Base-by-base conservation (phyloP, 2,329 filamentous ascomycete genomes). In the Fusarium fujikuroi region DNA sequence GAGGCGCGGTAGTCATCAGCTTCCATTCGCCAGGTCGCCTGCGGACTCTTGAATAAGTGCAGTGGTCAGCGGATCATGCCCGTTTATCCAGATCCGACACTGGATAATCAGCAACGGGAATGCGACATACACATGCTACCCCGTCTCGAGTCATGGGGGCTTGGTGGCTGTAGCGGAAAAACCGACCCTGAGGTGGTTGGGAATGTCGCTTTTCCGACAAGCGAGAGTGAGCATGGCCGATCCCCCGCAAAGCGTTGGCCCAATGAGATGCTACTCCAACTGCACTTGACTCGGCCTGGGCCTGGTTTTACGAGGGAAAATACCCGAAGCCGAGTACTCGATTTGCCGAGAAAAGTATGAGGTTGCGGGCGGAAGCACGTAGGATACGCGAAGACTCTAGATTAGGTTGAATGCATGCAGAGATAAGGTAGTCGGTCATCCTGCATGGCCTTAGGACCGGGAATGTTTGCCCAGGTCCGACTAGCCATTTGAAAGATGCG, bases 171-270 rank as follows among this genome's bases (percentile, higher is more conserved):
- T 25, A 7, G 9, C 53, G 60, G 69, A 60, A 72, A 73, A 73
- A 46, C 11, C 9, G 19, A 2, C 25, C 10, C 6, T 8, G 36
- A 34, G 42, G 59, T 39, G 65, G 66, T 43, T 23, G 40, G 42
- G 16, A 19, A 23, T 12, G 21, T 21, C 7, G 4, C 50, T 72
- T 72, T 58, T 72, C 69, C 69, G 69, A 64, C 12, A 36, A 25
- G 19, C 18, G 18, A 58, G 19, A 10, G 28, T 30, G 25, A 34
- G 19, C 42, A 21, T 54, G 44, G 64, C 64, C 28, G 69, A 70
- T 58, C 69, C 69, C 63, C 64, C 69, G 60, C 54, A 70, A 43
- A n/a, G 10, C 9, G 21, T 32, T 46, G 36, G 7, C 11, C 14
- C 23, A 44, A 32, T 42, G 21, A 34, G n/a, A 62, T 25, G 11